Evolutionary conservation across 163 green algal genomes (phyloP).

Genomic region (Chlamydomonas reinhardtii): DNA sequence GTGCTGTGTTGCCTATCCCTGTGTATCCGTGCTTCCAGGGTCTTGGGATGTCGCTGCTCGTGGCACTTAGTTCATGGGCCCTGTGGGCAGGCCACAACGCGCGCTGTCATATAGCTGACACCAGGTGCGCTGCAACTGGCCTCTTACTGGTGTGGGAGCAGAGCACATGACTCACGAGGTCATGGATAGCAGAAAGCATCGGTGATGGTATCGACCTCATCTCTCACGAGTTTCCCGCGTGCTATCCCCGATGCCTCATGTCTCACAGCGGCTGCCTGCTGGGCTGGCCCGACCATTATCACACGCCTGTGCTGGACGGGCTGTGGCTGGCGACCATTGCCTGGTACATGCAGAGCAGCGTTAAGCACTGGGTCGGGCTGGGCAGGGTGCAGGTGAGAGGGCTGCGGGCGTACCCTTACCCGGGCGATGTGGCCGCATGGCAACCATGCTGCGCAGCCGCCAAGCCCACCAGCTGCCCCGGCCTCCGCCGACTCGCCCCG

Average conservation of each 20-base stretch:
- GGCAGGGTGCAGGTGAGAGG: conserved; percentile 13
- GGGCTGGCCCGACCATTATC: conserved; percentile 12
- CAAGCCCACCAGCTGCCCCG: too few relatives aligned
- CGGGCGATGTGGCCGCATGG: too few relatives aligned
- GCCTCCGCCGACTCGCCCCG: too few relatives aligned
- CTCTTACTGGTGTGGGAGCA: too few relatives aligned
- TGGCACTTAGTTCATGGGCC: background rate
- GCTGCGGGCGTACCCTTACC: too few relatives aligned
- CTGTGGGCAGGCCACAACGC: conserved; percentile 17
- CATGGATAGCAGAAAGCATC: too few relatives aligned
- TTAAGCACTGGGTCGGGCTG: conserved; percentile 42
- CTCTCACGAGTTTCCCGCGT: too few relatives aligned
- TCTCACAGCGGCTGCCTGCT: conserved; percentile 19
- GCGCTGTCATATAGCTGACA: background rate
- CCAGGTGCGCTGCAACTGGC: background rate
- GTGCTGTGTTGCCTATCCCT: too few relatives aligned
- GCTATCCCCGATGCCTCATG: too few relatives aligned
- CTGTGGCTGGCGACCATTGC: conserved; percentile 12
- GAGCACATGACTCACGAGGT: too few relatives aligned
- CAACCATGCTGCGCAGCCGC: too few relatives aligned
- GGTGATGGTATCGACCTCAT: too few relatives aligned
- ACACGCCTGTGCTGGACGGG: background rate
- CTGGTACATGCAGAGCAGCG: conserved; percentile 33
- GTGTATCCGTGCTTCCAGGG: background rate
- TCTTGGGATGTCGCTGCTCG: background rate